Percentiles rank a stretch among this genome's conserved stretches.
Conservation (phyloP, 2,329 filamentous ascomycete species). For the Hypocreales sp. region DNA sequence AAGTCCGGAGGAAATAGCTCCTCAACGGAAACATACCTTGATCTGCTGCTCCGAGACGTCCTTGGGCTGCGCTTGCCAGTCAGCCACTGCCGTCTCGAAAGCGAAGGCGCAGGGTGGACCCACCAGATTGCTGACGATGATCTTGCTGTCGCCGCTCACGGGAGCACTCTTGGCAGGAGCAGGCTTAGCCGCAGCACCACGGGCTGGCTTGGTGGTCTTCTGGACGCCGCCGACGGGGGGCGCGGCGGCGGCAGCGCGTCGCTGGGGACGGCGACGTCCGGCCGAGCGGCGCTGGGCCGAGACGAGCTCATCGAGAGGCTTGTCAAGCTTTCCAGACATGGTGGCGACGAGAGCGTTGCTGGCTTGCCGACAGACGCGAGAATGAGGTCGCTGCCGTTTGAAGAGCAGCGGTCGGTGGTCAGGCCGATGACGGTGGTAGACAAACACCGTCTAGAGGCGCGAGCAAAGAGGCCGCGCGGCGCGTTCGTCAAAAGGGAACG, state of each 20-base stretch:
- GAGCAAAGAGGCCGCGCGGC: too few relatives aligned
- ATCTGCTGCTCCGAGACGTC: conserved; percentile 96
- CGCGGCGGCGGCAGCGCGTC: conserved; percentile 36
- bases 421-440: too few relatives aligned
- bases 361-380: too few relatives aligned
- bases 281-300: conserved; percentile 52
- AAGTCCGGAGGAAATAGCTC: conserved; percentile 53
- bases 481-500: too few relatives aligned
- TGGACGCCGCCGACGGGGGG: conserved; percentile 75
- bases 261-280: conserved; percentile 33
- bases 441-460: too few relatives aligned
- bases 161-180: conserved; percentile 48
- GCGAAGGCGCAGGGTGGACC: too few relatives aligned
- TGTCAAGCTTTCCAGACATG: conserved; percentile 92
- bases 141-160: conserved; percentile 69
- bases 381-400: too few relatives aligned
- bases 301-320: conserved; percentile 95
- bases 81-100: too few relatives aligned
- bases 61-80: conserved; percentile 75
- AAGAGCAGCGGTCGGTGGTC: too few relatives aligned
- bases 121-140: conserved; percentile 98
- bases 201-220: conserved; percentile 54
- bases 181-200: conserved; percentile 42
- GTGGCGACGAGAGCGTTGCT: conserved; percentile 17
- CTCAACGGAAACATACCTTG: conserved; percentile 99